phyloP scores from a whole-genome alignment of 148 eudicot species.

The Selenicereus undatus region DNA sequence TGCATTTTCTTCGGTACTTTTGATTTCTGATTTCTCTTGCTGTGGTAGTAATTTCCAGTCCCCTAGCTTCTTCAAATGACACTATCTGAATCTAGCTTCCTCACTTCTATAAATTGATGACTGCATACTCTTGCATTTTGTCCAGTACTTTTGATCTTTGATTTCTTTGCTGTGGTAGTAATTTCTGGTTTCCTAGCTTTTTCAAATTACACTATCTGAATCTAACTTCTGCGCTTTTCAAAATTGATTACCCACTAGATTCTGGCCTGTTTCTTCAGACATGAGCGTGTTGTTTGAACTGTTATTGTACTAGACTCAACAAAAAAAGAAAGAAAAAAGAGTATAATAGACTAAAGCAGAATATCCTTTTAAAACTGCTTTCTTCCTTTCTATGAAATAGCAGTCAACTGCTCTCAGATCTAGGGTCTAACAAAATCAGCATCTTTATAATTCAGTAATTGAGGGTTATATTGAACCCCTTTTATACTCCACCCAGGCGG shows the following conservation, averaged over 20 bases:
- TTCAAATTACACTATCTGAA: background rate
- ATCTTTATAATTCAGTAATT: background rate
- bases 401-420: no score
- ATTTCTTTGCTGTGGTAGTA: background rate
- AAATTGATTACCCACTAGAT: background rate
- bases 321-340: no score
- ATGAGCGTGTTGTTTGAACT: background rate
- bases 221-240: background rate
- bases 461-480: background rate
- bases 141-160: background rate
- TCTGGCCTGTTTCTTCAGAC: background rate
- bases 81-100: background rate
- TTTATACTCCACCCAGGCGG: background rate
- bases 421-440: background rate
- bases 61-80: background rate
- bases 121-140: no score
- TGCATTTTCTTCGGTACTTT: background rate
- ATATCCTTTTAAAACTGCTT: no score
- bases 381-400: no score
- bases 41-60: background rate
- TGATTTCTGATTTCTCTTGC: background rate
- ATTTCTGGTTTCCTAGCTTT: background rate
- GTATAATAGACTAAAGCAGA: no score
- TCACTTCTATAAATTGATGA: background rate
- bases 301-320: no score